Conservation (phyloP, 2,329 filamentous ascomycete species). For the Ilyonectria destructans region DNA sequence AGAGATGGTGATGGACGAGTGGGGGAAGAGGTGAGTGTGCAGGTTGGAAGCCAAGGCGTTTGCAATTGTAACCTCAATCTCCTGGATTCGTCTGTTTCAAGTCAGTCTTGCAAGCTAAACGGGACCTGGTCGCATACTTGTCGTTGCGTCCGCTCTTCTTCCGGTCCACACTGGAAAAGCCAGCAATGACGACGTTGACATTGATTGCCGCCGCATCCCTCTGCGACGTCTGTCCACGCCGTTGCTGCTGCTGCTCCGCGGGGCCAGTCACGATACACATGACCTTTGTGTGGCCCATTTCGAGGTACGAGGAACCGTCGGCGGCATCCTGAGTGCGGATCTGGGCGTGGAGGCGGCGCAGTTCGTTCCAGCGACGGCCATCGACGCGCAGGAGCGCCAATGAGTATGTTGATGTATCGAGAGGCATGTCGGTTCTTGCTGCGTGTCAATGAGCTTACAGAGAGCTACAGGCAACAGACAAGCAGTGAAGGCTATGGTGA, state of each 20-base stretch:
- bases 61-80: slow-evolving; percentile 85
- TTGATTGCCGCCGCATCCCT: slow-evolving; percentile 72
- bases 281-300: slow-evolving; percentile 98
- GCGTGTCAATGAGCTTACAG: neutral
- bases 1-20: slow-evolving; percentile 86
- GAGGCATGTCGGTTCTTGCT: slow-evolving; percentile 76
- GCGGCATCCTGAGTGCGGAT: slow-evolving; percentile 94
- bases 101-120: slow-evolving; percentile 15
- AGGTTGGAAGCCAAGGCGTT: slow-evolving; percentile 84
- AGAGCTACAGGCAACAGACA: neutral
- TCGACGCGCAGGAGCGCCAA: slow-evolving; percentile 88
- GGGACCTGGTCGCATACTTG: slow-evolving; percentile 73
- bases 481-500: slow-evolving; percentile 25
- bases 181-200: slow-evolving; percentile 88
- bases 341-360: slow-evolving; percentile 89
- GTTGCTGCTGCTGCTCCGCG: slow-evolving; percentile 71
- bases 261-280: slow-evolving; percentile 94
- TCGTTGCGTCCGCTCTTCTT: slow-evolving; percentile 83
- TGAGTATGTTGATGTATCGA: slow-evolving; percentile 93
- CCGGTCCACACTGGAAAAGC: slow-evolving; percentile 90
- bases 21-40: slow-evolving; percentile 90
- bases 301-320: slow-evolving; percentile 93
- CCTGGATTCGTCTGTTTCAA: slow-evolving; percentile 79
- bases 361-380: slow-evolving; percentile 95
- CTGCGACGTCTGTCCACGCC: slow-evolving; percentile 62